Evolutionary conservation across 176 grass and related monocot genomes (phyloP).

Genomic region (Hordeum marinum): DNA sequence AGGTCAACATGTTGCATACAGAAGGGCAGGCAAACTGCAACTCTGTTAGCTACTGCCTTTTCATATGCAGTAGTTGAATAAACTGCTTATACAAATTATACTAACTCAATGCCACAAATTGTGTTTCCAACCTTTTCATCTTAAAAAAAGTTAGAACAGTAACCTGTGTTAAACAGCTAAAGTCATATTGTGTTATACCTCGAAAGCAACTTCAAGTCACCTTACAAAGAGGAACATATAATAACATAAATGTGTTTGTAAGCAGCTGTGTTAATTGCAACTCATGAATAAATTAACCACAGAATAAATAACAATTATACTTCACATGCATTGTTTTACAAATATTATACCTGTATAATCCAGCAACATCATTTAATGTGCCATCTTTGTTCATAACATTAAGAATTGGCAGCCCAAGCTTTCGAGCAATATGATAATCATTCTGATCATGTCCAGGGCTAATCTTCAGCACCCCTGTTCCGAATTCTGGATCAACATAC

Average conservation of each 20-base stretch:
- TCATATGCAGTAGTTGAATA: neutral
- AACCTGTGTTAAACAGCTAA: neutral
- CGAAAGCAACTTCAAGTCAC: neutral
- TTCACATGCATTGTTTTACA: neutral
- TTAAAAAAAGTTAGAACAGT: constrained; percentile 18
- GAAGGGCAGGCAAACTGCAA: neutral
- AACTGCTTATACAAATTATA: neutral
- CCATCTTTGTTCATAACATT: constrained; percentile 99
- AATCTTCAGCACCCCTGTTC: constrained; percentile 96
- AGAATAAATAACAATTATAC: neutral
- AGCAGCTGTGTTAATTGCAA: constrained; percentile 7
- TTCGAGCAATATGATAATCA: constrained; percentile 98
- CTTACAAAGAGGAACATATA: neutral
- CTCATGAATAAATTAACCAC: constrained; percentile 4
- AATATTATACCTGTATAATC: constrained; percentile 66
- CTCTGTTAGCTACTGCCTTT: constrained; percentile 11
- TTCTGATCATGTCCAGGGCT: constrained; percentile 99
- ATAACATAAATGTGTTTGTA: constrained; percentile 10
- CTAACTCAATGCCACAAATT: neutral
- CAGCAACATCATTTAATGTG: constrained; percentile 91
- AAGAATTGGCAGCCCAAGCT: constrained; percentile 94
- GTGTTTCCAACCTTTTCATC: neutral
- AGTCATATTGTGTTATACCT: neutral
- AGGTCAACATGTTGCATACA: constrained; percentile 6
- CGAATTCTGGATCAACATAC: constrained; percentile 99